These are phyloP conservation scores for Amanita molliuscula DNA, from an alignment of 768 basidiomycete genomes.

Conservation along the genomic window DNA sequence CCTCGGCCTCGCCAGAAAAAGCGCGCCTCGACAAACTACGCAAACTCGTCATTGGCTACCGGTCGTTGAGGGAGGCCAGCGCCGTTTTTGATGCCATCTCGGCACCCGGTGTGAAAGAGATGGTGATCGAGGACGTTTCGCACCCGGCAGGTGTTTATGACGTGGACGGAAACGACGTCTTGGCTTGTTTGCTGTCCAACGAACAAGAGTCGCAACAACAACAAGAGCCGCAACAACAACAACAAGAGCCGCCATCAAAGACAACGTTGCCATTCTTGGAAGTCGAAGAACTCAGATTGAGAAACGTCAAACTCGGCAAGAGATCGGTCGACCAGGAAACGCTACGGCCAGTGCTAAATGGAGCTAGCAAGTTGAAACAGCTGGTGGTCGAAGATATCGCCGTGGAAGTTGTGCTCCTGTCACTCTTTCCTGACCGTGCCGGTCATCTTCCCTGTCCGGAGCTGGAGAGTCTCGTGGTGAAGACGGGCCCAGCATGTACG, in stretches of 20 bases:
- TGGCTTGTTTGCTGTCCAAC: not conserved
- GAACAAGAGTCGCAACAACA: not conserved
- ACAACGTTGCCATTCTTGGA: not conserved
- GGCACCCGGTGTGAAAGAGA: not conserved
- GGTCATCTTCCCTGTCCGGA: not conserved
- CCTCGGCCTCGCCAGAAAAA: not conserved
- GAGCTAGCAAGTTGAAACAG: not conserved
- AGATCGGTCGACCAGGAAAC: not conserved
- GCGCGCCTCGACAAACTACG: not conserved
- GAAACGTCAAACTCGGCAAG: not conserved
- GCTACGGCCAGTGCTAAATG: not conserved
- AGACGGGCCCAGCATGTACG: not conserved
- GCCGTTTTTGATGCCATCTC: not conserved
- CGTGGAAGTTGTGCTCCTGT: not conserved
- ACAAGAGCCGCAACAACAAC: no score
- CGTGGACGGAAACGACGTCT: conserved; percentile 27
- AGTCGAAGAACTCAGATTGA: not conserved
- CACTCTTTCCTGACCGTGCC: not conserved
- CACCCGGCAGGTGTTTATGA: conserved; percentile 30
- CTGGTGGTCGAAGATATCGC: not conserved
- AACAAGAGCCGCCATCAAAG: no score
- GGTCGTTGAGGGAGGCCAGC: not conserved
- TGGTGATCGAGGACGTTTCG: conserved; percentile 27
- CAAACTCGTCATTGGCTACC: not conserved
- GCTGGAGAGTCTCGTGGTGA: not conserved